These are phyloP conservation scores for Nannizziopsis barbatae DNA, from an alignment of 2,329 filamentous ascomycete genomes.

Conservation along the genomic window DNA sequence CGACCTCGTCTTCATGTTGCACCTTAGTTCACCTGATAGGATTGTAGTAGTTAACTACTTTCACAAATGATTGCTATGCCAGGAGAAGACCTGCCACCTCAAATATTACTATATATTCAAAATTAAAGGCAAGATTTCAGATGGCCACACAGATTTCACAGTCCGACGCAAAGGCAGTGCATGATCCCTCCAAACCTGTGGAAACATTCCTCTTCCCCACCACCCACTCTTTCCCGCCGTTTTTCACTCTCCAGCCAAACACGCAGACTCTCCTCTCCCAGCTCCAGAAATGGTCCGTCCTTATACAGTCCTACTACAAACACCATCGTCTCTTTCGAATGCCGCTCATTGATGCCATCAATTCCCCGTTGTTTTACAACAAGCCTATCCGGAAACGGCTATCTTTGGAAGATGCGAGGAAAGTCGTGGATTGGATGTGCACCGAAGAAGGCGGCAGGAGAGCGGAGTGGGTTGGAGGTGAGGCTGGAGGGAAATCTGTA, in stretches of 20 bases:
- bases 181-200: slow-evolving; percentile 13
- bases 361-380: slow-evolving; percentile 49
- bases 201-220: slow-evolving; percentile 31
- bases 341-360: slow-evolving; percentile 50
- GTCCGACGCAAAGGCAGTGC: not conserved
- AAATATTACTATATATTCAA: too few relatives aligned
- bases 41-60: too few relatives aligned
- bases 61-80: too few relatives aligned
- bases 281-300: slow-evolving; percentile 72
- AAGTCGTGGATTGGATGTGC: slow-evolving; percentile 47
- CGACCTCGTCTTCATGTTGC: too few relatives aligned
- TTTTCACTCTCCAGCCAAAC: slow-evolving; percentile 40
- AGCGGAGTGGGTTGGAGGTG: slow-evolving; percentile 49
- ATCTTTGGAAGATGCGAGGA: slow-evolving; percentile 42
- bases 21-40: too few relatives aligned
- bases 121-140: not conserved
- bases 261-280: slow-evolving; percentile 35
- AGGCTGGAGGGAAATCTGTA: slow-evolving; percentile 40
- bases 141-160: not conserved
- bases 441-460: slow-evolving; percentile 40
- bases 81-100: too few relatives aligned
- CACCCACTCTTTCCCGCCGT: slow-evolving; percentile 44
- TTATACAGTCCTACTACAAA: slow-evolving; percentile 74
- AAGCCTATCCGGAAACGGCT: slow-evolving; percentile 35
- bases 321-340: slow-evolving; percentile 68